Evolutionary conservation across 2,329 filamentous ascomycete genomes (phyloP), one percentile per base, ranked within the genome.

Genomic region (Claviceps purpurea): DNA sequence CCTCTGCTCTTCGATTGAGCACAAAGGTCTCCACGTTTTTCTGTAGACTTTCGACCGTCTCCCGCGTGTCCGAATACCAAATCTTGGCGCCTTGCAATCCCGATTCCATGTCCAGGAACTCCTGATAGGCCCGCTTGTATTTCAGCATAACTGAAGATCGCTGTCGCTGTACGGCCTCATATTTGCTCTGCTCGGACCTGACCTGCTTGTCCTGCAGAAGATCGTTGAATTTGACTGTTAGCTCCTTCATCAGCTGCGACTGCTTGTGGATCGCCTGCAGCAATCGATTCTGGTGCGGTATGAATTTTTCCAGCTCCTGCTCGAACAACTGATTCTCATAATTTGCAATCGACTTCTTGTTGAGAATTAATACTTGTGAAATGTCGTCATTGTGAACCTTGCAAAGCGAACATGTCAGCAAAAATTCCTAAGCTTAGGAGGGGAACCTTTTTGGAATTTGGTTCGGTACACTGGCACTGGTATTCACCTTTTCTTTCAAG

Each of bases 11-110:
- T 50, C 93, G 81, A 66, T 98, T 98, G 71, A 89, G 94, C 58
- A 98, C 90, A 68, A 98, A 98, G 0, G 86, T 87, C 58, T 97
- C 91, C 1, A 98, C 93, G 61, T 98, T 98, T 76, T 95, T 93
- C 61, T 89, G 82, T 42, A 96, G 73, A 63, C 87, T 95, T 58
- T 91, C 87, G 0, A 94, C 89, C 0, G 89, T 96, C 57, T 96
- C 89, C 60, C 85, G 86, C 89, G 97, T 98, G 65, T 97, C 93
- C 3, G 79, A 78, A 65, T 98, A 98, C 79, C 95, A 98, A 51
- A 83, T 84, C 68, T 93, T 90, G 6, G 94, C 93, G 58, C 90
- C 84, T 61, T 85, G 79, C 4, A 98, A 74, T 2, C 93, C 93
- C 8, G 89, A 85, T 57, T 87, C 81, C 13, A 98, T 78, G 60